phyloP scores from a whole-genome alignment of 805 yeast genomes.

The Middelhovenomyces tepae region DNA sequence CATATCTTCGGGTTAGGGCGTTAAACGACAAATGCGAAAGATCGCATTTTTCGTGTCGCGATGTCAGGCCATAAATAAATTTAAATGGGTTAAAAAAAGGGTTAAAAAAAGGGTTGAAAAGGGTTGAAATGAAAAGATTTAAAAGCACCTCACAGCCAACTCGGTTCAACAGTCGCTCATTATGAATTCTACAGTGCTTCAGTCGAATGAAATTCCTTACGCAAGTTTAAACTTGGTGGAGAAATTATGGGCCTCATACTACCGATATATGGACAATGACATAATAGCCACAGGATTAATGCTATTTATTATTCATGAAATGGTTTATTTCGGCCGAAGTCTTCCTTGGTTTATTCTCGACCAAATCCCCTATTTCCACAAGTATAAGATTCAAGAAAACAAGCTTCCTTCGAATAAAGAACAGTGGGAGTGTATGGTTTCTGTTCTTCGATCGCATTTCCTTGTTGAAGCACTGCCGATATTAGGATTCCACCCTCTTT shows the following conservation, averaged over 20 bases:
- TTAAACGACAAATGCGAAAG: too few relatives aligned
- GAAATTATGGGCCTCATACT: slow-evolving; percentile 82
- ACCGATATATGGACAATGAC: slow-evolving; percentile 77
- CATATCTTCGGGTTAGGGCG: too few relatives aligned
- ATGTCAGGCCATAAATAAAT: too few relatives aligned
- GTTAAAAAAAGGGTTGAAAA: too few relatives aligned
- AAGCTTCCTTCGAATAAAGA: slow-evolving; percentile 72
- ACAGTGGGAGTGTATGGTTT: slow-evolving; percentile 87
- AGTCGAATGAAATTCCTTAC: too few relatives aligned
- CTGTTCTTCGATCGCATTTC: slow-evolving; percentile 79
- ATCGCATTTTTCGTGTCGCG: too few relatives aligned
- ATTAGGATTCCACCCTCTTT: slow-evolving; percentile 93
- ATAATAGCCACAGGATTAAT: slow-evolving; percentile 84
- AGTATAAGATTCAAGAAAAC: slow-evolving; percentile 82
- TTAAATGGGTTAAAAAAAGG: too few relatives aligned
- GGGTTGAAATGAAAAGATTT: too few relatives aligned
- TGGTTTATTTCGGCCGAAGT: slow-evolving; percentile 85
- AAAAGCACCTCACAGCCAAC: too few relatives aligned
- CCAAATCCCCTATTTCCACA: slow-evolving; percentile 72
- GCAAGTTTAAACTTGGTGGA: slow-evolving; percentile 55
- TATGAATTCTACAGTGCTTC: too few relatives aligned
- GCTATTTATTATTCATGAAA: slow-evolving; percentile 75
- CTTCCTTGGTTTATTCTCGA: slow-evolving; percentile 90
- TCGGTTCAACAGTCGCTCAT: too few relatives aligned
- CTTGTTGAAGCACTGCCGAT: slow-evolving; percentile 92